Conservation (phyloP, 805 yeast species). For the Wickerhamiella kazuoi region DNA sequence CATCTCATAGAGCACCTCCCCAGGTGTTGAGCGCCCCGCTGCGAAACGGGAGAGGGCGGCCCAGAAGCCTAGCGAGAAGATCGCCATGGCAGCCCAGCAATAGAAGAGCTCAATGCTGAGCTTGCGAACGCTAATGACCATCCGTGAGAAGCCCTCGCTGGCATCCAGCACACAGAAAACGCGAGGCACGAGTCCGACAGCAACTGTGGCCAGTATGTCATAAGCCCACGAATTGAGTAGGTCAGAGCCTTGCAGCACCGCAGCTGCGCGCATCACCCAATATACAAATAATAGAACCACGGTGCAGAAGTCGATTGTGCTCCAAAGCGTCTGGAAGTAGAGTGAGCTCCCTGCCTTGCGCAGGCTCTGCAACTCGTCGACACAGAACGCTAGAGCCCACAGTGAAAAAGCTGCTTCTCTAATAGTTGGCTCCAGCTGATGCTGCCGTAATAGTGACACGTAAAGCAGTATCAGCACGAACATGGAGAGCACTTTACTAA, state of each 20-base stretch:
- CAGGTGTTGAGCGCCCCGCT: conserved; percentile 24
- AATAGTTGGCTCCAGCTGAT: conserved; percentile 6
- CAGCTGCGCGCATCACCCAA: conserved; percentile 12
- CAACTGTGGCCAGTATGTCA: conserved; percentile 25
- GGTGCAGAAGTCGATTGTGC: conserved; percentile 30
- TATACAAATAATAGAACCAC: conserved; percentile 24
- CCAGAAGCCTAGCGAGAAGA: conserved; percentile 38
- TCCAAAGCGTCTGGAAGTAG: conserved; percentile 36
- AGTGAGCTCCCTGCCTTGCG: conserved; percentile 29
- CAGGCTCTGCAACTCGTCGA: conserved; percentile 30
- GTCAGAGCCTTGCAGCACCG: conserved; percentile 4
- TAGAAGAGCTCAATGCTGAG: conserved; percentile 36
- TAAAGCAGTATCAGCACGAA: conserved; percentile 19
- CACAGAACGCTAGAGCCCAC: conserved; percentile 29
- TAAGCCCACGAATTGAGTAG: conserved; percentile 6
- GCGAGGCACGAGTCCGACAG: conserved; percentile 32
- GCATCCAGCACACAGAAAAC: conserved; percentile 33
- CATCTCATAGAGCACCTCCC: conserved; percentile 33
- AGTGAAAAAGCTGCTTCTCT: conserved; percentile 28
- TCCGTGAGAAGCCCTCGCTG: conserved; percentile 34
- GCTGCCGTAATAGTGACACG: conserved; percentile 14
- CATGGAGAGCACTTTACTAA: conserved; percentile 18
- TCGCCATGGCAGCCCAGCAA: conserved; percentile 30
- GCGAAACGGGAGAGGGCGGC: conserved; percentile 35
- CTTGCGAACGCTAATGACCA: conserved; percentile 31